These are phyloP conservation scores for Botrytis squamosa DNA, from an alignment of 2,329 filamentous ascomycete species.

Conservation along the genomic window DNA sequence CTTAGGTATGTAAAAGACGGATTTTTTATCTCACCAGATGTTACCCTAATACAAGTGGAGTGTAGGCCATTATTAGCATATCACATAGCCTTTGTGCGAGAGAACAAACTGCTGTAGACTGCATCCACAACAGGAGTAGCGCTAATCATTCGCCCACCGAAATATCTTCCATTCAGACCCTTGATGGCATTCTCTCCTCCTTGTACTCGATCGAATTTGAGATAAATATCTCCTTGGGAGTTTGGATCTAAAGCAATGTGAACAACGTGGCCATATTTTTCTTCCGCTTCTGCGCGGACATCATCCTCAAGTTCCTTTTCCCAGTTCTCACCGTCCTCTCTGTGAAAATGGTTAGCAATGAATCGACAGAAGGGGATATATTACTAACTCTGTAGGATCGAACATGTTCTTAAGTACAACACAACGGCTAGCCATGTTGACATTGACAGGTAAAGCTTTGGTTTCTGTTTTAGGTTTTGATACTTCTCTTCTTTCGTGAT, in stretches of 20 bases:
- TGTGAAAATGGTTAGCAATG: constrained; percentile 46
- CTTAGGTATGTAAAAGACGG: background rate
- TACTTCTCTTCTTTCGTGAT: constrained; percentile 65
- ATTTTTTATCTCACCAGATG: constrained; percentile 29
- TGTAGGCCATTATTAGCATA: constrained; percentile 40
- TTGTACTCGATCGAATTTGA: constrained; percentile 95
- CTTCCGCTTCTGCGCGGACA: constrained; percentile 86
- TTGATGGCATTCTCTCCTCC: constrained; percentile 97
- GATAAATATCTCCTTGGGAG: constrained; percentile 92
- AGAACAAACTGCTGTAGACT: constrained; percentile 96
- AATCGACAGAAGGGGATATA: background rate
- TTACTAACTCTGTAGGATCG: constrained; percentile 80
- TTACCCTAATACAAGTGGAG: constrained; percentile 32
- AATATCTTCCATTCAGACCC: constrained; percentile 94
- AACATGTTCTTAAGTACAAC: constrained; percentile 96
- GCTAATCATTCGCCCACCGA: constrained; percentile 88
- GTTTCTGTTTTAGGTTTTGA: constrained; percentile 76
- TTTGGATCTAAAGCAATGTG: constrained; percentile 95
- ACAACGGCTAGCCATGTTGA: constrained; percentile 90
- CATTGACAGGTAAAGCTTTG: constrained; percentile 77
- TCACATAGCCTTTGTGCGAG: constrained; percentile 78
- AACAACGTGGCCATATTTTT: constrained; percentile 95
- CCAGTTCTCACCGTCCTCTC: constrained; percentile 85
- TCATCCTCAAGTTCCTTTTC: constrained; percentile 92
- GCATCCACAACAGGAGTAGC: constrained; percentile 96